A percentile compares a stretch with the other conserved stretches of the same genome.
These are phyloP conservation scores for Artemisia argyi DNA, from an alignment of 129 eudicot genomes.

Conservation along the genomic window DNA sequence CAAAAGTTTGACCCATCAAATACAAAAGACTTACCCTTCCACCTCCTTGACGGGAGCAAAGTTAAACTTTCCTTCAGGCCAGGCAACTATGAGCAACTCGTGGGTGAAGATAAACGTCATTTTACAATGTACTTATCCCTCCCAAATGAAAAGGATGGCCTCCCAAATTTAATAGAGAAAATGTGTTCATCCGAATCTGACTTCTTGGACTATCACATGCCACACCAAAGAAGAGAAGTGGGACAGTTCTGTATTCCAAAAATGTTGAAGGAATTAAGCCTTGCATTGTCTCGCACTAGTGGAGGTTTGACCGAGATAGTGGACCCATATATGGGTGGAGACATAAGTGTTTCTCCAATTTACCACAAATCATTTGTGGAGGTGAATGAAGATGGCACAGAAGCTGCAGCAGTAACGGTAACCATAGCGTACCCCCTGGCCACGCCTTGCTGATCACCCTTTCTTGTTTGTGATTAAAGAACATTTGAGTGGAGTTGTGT, in stretches of 20 bases:
- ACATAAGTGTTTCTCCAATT: background rate
- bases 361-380: background rate
- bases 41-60: no score
- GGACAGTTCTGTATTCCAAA: constrained; percentile 35
- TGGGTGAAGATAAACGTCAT: no score
- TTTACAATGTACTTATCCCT: constrained; percentile 26
- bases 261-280: constrained; percentile 31
- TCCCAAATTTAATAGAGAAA: constrained; percentile 27
- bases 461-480: constrained; percentile 21
- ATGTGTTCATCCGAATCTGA: constrained; percentile 17
- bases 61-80: no score
- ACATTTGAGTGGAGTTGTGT: constrained; percentile 1
- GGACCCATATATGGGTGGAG: background rate
- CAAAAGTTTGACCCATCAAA: no score
- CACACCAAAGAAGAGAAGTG: constrained; percentile 1
- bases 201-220: constrained; percentile 30
- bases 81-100: no score
- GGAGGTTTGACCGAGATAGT: background rate
- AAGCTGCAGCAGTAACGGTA: background rate
- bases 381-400: constrained; percentile 9
- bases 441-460: constrained; percentile 16
- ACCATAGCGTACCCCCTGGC: no score
- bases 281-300: constrained; percentile 32
- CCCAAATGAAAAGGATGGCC: constrained; percentile 43
- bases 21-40: no score